Conservation (phyloP, 139 green algal species). For the Spirogloea muscicola region DNA sequence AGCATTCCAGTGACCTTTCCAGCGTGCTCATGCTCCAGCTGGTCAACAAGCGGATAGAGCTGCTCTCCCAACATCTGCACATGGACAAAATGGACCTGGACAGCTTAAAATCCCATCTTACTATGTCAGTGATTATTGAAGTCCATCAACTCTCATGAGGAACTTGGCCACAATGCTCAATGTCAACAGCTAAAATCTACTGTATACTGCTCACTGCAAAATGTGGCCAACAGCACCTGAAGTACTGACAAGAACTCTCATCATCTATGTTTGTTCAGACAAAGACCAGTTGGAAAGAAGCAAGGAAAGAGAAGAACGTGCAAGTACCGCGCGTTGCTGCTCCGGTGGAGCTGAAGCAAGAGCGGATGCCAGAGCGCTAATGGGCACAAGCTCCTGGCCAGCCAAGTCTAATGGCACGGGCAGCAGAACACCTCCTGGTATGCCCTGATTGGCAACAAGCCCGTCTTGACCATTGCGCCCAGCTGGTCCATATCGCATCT, state of each 20-base stretch:
- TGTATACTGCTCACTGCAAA: no score
- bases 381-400: conserved; percentile 2
- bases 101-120: no score
- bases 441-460: not conserved
- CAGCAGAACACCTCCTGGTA: conserved; percentile 20
- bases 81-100: no score
- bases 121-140: no score
- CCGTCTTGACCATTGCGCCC: conserved; percentile 1
- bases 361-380: conserved; percentile 39
- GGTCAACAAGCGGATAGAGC: conserved; percentile 57
- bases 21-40: conserved; percentile 39
- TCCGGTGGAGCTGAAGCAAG: conserved; percentile 46
- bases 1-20: conserved; percentile 69
- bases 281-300: no score
- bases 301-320: not conserved
- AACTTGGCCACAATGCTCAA: no score
- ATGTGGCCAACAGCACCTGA: no score
- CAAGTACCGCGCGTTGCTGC: conserved; percentile 46
- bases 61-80: conserved; percentile 58
- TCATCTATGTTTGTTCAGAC: no score
- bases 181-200: no score
- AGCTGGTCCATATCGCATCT: conserved; percentile 25
- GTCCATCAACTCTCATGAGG: no score
- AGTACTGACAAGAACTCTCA: no score
- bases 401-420: conserved; percentile 14